Evolutionary conservation across 2,329 filamentous ascomycete species (phyloP).

Genomic region (Trichophaea hybrida): DNA sequence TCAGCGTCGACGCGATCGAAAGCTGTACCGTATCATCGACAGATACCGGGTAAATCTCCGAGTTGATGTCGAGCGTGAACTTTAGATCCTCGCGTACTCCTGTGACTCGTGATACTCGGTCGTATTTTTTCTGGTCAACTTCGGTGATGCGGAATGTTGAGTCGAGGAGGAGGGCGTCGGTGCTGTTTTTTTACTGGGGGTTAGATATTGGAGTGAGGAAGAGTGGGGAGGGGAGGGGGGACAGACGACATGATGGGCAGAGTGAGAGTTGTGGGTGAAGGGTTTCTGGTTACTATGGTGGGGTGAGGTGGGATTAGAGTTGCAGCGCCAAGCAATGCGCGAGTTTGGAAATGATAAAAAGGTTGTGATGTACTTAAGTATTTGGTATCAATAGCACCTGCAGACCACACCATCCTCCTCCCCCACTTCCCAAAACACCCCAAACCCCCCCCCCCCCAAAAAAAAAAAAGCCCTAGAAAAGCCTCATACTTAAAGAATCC

Average conservation of each 20-base stretch:
- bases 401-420: not conserved
- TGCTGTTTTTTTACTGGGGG: not conserved
- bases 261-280: not conserved
- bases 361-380: no score
- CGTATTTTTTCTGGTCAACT: constrained; percentile 78
- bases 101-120: constrained; percentile 76
- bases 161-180: constrained; percentile 82
- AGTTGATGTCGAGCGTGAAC: constrained; percentile 85
- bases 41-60: constrained; percentile 68
- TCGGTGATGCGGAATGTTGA: constrained; percentile 73
- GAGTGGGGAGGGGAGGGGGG: not conserved
- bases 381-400: no score
- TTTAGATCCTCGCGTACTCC: constrained; percentile 61
- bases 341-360: no score
- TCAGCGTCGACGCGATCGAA: constrained; percentile 69
- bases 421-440: not conserved
- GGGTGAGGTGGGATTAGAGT: not conserved
- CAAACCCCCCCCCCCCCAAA: not conserved
- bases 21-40: constrained; percentile 65
- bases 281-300: not conserved
- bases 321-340: not conserved
- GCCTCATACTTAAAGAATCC: no score
- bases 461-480: not conserved
- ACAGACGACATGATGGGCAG: constrained; percentile 16
- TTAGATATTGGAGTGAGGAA: not conserved